phyloP scores from a whole-genome alignment of 257 asterid genomes.

The Ligustrum vulgare region DNA sequence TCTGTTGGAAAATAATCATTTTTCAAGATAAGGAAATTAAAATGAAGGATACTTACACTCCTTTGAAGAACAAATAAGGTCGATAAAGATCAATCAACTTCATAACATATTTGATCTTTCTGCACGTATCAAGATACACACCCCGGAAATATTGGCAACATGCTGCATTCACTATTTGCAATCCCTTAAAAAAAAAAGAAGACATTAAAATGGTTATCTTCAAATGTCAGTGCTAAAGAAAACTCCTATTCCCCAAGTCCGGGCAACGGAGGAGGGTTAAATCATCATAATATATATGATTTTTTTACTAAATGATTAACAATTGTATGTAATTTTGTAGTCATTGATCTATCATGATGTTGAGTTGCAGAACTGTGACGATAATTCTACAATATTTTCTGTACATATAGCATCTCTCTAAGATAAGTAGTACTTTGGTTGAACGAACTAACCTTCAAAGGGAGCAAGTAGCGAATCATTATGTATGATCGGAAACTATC shows the following conservation, averaged over 20 bases:
- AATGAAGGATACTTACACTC: constrained; percentile 54
- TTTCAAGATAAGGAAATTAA: background rate
- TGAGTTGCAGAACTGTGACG: too few relatives aligned
- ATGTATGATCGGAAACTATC: constrained; percentile 62
- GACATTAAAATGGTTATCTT: too few relatives aligned
- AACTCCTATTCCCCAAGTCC: too few relatives aligned
- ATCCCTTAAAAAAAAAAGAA: constrained; percentile 37
- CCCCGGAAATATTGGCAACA: constrained; percentile 67
- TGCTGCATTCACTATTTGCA: constrained; percentile 57
- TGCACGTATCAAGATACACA: constrained; percentile 35
- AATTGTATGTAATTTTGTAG: too few relatives aligned
- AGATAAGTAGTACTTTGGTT: background rate
- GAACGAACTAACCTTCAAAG: constrained; percentile 58
- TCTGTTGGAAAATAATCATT: background rate
- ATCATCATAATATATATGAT: too few relatives aligned
- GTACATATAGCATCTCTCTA: too few relatives aligned
- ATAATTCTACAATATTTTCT: too few relatives aligned
- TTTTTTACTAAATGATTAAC: too few relatives aligned
- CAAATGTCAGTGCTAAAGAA: too few relatives aligned
- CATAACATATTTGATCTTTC: constrained; percentile 64
- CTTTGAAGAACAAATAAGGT: constrained; percentile 83
- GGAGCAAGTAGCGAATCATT: constrained; percentile 60
- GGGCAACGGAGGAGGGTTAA: too few relatives aligned
- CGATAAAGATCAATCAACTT: constrained; percentile 65
- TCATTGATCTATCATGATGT: too few relatives aligned